Conservation (phyloP, 2,329 filamentous ascomycete species). For the Pyricularia sp. region DNA sequence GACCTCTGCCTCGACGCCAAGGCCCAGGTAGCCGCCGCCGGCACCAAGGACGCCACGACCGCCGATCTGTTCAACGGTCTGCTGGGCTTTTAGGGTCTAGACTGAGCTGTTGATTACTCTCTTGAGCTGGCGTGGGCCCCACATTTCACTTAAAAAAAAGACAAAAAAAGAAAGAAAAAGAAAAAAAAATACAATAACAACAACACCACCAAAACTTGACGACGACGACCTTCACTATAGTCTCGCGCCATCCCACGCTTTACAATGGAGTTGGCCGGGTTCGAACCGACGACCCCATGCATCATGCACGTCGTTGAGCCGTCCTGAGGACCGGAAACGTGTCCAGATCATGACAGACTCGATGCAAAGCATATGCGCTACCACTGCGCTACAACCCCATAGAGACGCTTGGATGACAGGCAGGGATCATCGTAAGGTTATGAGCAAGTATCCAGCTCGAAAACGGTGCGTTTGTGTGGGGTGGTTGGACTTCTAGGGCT, state of each 20-base stretch:
- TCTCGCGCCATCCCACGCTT: not conserved
- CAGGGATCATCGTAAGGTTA: not conserved
- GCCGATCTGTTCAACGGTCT: slow-evolving; percentile 26
- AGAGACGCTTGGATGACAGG: not conserved
- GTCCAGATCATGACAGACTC: not conserved
- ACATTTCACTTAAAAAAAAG: not conserved
- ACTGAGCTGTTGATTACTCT: not conserved
- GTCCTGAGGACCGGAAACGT: not conserved
- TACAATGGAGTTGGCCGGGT: not conserved
- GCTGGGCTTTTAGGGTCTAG: slow-evolving; percentile 9
- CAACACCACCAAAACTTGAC: not conserved
- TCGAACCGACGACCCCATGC: slow-evolving; percentile 1
- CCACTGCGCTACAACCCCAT: not conserved
- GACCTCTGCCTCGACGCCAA: slow-evolving; percentile 38
- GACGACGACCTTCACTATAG: not conserved
- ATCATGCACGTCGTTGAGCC: not conserved
- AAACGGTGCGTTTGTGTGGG: not conserved
- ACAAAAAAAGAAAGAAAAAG: not conserved
- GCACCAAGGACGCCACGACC: slow-evolving; percentile 21
- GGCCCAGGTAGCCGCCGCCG: slow-evolving; percentile 20
- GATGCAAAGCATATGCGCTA: not conserved
- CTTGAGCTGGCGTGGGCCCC: too few species aligned
- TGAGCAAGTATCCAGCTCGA: not conserved
- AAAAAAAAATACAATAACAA: not conserved
- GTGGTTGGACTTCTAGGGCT: not conserved